Evolutionary conservation across 176 grass and related monocot species (phyloP), one percentile per base, ranked within the genome.

Genomic region (Phoenix roebelenii): DNA sequence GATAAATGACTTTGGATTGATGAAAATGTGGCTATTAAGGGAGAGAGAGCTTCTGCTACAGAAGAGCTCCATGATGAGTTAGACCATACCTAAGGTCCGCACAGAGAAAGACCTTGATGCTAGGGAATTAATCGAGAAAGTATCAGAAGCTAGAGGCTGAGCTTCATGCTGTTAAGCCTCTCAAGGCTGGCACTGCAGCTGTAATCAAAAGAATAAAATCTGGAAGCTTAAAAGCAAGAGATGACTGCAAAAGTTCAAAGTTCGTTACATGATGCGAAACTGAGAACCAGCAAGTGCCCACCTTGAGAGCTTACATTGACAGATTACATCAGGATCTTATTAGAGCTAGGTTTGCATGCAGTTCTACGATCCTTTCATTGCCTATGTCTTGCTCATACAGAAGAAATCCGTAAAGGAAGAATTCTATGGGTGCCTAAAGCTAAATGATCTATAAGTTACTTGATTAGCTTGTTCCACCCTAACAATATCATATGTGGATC

Each of bases 121-220:
- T 3, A 72, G 73, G 19, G 73, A 77, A 9, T 60, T 79, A 51
- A 86, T 86, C 66, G 68, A 77, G 39, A 77, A 61, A n/a, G 63
- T 68, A n/a, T 23, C 59, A 70, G 20, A 66, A 68, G 49, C 20
- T 86, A 48, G 73, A 81, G 62, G 83, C 58, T n/a, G 64, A 81
- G 39, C 52, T 86, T 58, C 68, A 50, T 23, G 30, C 63, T 12
- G 44, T 77, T 49, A 64, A 77, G 54, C 69, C 64, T 15, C 16
- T 77, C 49, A 74, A 55, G 64, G 50, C 4, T 3, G n/a, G 52
- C 20, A 18, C 18, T 74, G 58, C 57, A 54, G 20, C 57, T 81
- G 22, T 55, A 49, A 19, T 51, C 53, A 25, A 69, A 86, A 25
- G 39, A 53, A 26, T 29, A 25, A 52, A 70, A 68, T 55, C 23